Percentiles rank a stretch among this genome's conserved stretches.
Evolutionary conservation across 2,329 filamentous ascomycete genomes (phyloP).

Genomic region (Balansia obtecta): DNA sequence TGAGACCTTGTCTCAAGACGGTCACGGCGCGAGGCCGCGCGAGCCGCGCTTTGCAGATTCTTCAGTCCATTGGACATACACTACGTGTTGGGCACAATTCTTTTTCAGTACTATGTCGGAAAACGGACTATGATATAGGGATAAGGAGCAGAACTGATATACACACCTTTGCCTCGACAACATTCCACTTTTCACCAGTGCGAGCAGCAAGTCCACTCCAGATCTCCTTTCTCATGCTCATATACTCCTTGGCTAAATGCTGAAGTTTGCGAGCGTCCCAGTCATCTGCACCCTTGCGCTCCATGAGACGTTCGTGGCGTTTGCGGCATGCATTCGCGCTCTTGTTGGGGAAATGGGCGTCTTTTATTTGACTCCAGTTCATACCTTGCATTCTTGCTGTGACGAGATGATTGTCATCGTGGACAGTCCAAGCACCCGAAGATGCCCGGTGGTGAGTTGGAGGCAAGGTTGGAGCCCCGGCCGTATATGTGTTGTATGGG

Average conservation of each 20-base stretch:
- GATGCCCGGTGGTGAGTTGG: constrained; percentile 42
- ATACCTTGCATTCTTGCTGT: constrained; percentile 59
- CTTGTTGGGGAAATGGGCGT: constrained; percentile 65
- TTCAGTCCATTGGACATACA: constrained; percentile 77
- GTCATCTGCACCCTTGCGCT: constrained; percentile 60
- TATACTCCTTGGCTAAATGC: constrained; percentile 64
- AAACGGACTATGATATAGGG: not conserved
- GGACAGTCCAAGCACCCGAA: constrained; percentile 57
- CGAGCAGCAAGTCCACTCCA: constrained; percentile 63
- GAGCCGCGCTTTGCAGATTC: constrained; percentile 59
- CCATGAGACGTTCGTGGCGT: constrained; percentile 73
- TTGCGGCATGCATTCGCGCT: constrained; percentile 78
- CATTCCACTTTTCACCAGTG: constrained; percentile 75
- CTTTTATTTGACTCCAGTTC: constrained; percentile 75
- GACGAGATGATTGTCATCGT: constrained; percentile 64
- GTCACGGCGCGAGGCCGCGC: constrained; percentile 53
- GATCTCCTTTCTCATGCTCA: constrained; percentile 67
- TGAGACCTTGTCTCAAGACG: constrained; percentile 34
- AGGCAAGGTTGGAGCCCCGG: constrained; percentile 22
- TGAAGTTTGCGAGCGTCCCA: constrained; percentile 71
- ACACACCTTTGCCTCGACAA: constrained; percentile 49
- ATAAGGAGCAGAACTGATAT: not conserved
- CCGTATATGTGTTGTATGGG: constrained; percentile 28
- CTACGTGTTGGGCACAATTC: constrained; percentile 26
- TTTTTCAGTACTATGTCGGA: not conserved